A percentile compares a stretch with the other conserved stretches of the same genome.
Conservation (phyloP, 352 stramenopile species). For the Elongisporangium senticosum region DNA sequence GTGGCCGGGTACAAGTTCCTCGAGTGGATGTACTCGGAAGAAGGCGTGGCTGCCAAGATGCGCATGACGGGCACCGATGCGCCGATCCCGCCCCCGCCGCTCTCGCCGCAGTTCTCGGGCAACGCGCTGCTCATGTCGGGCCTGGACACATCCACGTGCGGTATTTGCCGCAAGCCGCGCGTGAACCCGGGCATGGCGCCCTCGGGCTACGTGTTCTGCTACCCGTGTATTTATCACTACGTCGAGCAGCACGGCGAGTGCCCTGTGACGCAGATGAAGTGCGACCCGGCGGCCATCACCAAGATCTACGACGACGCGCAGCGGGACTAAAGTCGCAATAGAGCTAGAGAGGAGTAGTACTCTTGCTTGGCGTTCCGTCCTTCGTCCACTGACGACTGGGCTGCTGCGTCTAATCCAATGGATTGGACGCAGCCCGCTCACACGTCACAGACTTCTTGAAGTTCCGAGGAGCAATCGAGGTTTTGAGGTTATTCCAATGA, state of each 20-base stretch:
- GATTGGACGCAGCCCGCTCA: neutral
- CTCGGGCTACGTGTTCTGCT: constrained; percentile 84
- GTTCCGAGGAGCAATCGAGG: neutral
- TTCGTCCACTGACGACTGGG: neutral
- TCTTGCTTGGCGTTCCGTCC: neutral
- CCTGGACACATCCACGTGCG: constrained; percentile 47
- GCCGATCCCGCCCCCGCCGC: constrained; percentile 63
- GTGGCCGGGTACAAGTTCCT: constrained; percentile 84
- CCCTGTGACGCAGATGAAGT: constrained; percentile 75
- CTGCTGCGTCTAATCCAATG: neutral
- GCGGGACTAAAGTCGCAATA: neutral
- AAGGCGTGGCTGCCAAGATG: constrained; percentile 54
- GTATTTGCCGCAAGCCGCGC: constrained; percentile 62
- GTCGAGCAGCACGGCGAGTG: constrained; percentile 66
- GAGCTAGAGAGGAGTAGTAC: neutral
- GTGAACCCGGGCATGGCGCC: constrained; percentile 70
- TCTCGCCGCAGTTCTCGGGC: constrained; percentile 59
- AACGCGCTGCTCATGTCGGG: constrained; percentile 40
- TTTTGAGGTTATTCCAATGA: neutral
- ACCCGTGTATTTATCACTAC: constrained; percentile 73
- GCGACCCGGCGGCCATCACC: constrained; percentile 45
- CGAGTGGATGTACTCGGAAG: constrained; percentile 88
- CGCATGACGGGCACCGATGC: constrained; percentile 45
- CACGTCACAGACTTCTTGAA: constrained; percentile 1
- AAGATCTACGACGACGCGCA: constrained; percentile 82